These are phyloP conservation scores for Roridomyces roridus DNA, from an alignment of 768 basidiomycete species.

Conservation along the genomic window DNA sequence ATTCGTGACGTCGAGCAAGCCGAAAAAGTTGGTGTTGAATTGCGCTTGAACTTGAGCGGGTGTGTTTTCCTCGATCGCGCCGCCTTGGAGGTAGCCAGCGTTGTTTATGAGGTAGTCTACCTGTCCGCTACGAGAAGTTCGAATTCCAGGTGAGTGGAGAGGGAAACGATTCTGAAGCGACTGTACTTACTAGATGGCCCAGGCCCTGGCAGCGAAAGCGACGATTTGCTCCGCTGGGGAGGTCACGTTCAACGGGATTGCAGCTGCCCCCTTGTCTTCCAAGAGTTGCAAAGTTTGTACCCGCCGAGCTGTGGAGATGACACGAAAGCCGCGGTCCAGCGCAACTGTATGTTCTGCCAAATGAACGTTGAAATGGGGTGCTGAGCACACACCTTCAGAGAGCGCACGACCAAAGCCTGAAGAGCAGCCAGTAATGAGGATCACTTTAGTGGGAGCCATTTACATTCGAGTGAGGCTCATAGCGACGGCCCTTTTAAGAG, in stretches of 20 bases:
- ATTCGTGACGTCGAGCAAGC: conserved; percentile 32
- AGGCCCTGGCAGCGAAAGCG: conserved; percentile 28
- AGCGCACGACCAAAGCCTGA: conserved; percentile 37
- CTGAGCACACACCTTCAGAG: conserved; percentile 11
- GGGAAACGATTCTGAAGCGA: no score
- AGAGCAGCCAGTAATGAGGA: conserved; percentile 37
- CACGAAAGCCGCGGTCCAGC: conserved; percentile 34
- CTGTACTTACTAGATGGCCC: conserved; percentile 30
- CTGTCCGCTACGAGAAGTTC: conserved; percentile 22
- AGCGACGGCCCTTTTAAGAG: no score
- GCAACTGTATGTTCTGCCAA: conserved; percentile 1
- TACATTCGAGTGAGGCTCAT: no score
- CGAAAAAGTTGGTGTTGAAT: conserved; percentile 35
- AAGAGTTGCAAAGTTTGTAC: conserved; percentile 30
- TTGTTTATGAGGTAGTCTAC: conserved; percentile 42
- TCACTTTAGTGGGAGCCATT: not conserved
- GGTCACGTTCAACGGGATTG: conserved; percentile 36
- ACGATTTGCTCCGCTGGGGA: conserved; percentile 26
- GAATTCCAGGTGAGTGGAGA: not conserved
- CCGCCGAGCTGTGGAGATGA: conserved; percentile 38
- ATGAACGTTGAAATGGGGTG: conserved; percentile 4
- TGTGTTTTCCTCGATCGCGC: conserved; percentile 23
- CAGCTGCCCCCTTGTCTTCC: conserved; percentile 30
- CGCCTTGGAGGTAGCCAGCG: conserved; percentile 30
- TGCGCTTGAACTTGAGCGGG: conserved; percentile 22